Base-by-base conservation (phyloP, 805 yeast species). In the Yueomyces sp. region DNA sequence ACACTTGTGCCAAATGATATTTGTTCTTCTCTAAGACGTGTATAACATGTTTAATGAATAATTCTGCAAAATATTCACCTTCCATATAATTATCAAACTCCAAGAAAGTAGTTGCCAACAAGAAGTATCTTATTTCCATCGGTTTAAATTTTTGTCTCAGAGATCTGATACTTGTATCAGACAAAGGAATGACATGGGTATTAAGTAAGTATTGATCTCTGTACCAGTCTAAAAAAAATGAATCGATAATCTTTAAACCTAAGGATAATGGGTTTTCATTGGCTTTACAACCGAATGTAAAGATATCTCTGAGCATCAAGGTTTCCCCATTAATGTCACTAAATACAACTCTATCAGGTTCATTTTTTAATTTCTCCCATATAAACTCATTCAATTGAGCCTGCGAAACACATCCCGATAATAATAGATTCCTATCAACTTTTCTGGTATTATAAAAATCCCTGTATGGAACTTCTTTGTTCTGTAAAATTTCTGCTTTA, bases 371-470 rank as follows among this genome's bases (percentile, higher is more conserved):
- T 42, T 65, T 67, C 7, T 54, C 52, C 56, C 67, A 63, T 26
- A 67, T 64, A n/a, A 62, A 60, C 37, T 62, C 65, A 36, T 65
- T 51, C 27, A 66, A 45, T 47, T 59, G 59, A 30, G 58, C 48
- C 40, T 54, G 59, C 7, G 56, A 49, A 11, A 59, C 43, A 34
- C 60, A 55, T 4, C 64, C 62, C 42, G 55, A 56, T 28, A 60
- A 42, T 26, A 53, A 40, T 12, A 53, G 44, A 40, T 57, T 54
- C 29, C 51, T 46, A 59, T 90, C 98, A 36, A 92, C 96, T 61
- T 90, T 90, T 66, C 97, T 77, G 39, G 87, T 95, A 56, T 90
- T 90, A 66, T 90, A 90, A 59, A 90, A 92, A 63, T 90, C 71
- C 37, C 70, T 50, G 41, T 66, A 66, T 11, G 71, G 70, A 27